These are phyloP conservation scores for Fraxinus angustifolia DNA, from an alignment of 305 asterid species.

Conservation along the genomic window DNA sequence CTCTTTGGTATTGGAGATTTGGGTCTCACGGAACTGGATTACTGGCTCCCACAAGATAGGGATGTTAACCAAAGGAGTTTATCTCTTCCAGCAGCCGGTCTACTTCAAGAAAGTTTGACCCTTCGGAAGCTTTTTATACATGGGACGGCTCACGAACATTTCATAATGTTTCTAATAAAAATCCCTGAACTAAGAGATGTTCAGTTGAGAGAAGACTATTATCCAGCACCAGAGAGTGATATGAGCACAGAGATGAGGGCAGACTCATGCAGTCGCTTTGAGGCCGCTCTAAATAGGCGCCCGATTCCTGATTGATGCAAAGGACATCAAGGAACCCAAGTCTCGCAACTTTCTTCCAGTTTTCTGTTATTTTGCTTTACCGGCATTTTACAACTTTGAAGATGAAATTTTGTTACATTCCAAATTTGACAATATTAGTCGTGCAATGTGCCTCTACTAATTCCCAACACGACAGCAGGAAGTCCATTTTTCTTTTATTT, in stretches of 20 bases:
- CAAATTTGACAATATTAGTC: neutral
- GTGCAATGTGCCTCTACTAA: neutral
- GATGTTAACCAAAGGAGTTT: constrained; percentile 83
- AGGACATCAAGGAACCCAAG: constrained; percentile 46
- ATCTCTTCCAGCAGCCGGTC: constrained; percentile 78
- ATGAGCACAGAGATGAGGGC: constrained; percentile 97
- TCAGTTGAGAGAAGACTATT: constrained; percentile 84
- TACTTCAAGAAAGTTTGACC: constrained; percentile 50
- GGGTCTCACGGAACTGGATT: constrained; percentile 63
- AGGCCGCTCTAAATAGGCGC: constrained; percentile 35
- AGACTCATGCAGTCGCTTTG: constrained; percentile 78
- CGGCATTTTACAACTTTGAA: neutral
- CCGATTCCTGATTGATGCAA: constrained; percentile 30
- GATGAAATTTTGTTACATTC: neutral
- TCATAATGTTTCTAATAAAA: constrained; percentile 49
- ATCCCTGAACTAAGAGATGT: constrained; percentile 60
- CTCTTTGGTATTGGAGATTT: constrained; percentile 47
- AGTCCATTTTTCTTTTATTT: neutral
- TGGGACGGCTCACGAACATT: constrained; percentile 91
- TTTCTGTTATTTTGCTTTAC: constrained; percentile 1
- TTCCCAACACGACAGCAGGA: neutral
- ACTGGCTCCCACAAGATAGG: constrained; percentile 91
- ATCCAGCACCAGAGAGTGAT: constrained; percentile 90
- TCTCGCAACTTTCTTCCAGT: neutral
- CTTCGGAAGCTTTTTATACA: constrained; percentile 80